These are phyloP conservation scores for Petrea volubilis DNA, from an alignment of 257 asterid species.

Conservation along the genomic window DNA sequence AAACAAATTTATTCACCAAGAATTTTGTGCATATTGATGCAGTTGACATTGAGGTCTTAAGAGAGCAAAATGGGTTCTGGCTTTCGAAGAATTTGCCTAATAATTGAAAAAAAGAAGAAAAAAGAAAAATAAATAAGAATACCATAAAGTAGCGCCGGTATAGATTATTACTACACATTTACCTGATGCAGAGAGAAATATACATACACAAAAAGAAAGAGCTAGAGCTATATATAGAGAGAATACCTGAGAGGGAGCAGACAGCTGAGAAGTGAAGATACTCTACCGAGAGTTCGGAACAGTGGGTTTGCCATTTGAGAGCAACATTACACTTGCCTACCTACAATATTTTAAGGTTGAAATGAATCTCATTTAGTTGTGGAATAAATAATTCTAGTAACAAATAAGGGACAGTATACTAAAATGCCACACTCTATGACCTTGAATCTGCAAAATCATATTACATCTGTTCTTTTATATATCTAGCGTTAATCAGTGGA, in stretches of 20 bases:
- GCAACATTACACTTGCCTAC: slow-evolving; percentile 18
- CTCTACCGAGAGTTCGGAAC: slow-evolving; percentile 31
- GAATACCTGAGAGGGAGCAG: slow-evolving; percentile 22
- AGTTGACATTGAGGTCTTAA: slow-evolving; percentile 24
- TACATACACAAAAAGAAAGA: background rate
- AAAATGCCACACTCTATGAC: background rate
- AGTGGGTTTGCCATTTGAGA: slow-evolving; percentile 34
- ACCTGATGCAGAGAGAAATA: background rate
- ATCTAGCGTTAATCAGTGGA: no score
- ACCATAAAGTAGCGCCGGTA: background rate
- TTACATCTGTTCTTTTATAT: no score
- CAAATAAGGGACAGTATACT: background rate
- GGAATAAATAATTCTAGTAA: background rate
- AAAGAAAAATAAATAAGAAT: background rate
- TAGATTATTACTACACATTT: background rate
- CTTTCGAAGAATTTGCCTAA: slow-evolving; percentile 37
- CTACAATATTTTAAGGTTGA: slow-evolving; percentile 10
- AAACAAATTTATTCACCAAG: slow-evolving; percentile 12
- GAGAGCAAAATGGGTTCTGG: slow-evolving; percentile 26
- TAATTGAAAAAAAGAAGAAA: slow-evolving; percentile 7
- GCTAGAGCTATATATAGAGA: background rate
- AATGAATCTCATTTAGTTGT: background rate
- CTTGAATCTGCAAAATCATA: no score
- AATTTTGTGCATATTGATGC: slow-evolving; percentile 24
- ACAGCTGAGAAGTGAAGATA: slow-evolving; percentile 25